Base-by-base conservation (phyloP, 2,329 filamentous ascomycete species). In the Fusarium euwallaceae region DNA sequence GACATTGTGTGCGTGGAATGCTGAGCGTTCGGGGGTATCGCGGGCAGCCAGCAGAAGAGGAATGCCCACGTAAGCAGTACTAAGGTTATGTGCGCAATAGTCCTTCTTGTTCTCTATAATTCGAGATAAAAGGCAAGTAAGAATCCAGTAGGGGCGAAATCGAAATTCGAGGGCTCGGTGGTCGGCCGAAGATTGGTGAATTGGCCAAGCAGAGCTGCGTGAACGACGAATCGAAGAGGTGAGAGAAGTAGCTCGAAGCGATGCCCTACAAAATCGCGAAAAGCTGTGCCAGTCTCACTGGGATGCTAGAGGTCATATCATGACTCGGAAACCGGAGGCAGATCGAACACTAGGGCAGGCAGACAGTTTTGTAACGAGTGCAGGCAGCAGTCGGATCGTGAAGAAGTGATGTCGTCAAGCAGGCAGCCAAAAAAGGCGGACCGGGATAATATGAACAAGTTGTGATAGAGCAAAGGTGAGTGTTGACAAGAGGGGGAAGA, bases 1-100 rank as follows among this genome's bases (percentile, higher is more conserved):
- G 89, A 87, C 89, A 91, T 90, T 80, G 76, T 85, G 79, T 72
- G 62, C 65, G 66, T 79, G 80, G 77, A 79, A 82, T 81, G 80
- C 68, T 76, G 66, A 65, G 70, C 64, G 66, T 61, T 74, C 64
- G 69, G 64, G 55, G 68, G 43, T 77, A 75, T 72, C 72, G 76
- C 74, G 76, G 76, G 75, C 72, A 73, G 70, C 62, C 72, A 65
- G 61, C 56, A 53, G 70, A 69, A 64, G 53, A 78, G 76, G 78
- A 82, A 81, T 81, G 80, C 74, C 76, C 73, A 77, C 74, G 75
- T 69, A 71, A 75, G 73, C 65, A 78, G 71, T 61, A 61, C 56
- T 66, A 62, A 34, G 16, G 58, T 63, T 72, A 53, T 69, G 68
- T 64, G 63, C 58, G 59, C n/a, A 65, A 64, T 32, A 64, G 61